Evolutionary conservation across 1,284 basidiomycete genomes (phyloP).

Genomic region (Cryptococcus sp.): DNA sequence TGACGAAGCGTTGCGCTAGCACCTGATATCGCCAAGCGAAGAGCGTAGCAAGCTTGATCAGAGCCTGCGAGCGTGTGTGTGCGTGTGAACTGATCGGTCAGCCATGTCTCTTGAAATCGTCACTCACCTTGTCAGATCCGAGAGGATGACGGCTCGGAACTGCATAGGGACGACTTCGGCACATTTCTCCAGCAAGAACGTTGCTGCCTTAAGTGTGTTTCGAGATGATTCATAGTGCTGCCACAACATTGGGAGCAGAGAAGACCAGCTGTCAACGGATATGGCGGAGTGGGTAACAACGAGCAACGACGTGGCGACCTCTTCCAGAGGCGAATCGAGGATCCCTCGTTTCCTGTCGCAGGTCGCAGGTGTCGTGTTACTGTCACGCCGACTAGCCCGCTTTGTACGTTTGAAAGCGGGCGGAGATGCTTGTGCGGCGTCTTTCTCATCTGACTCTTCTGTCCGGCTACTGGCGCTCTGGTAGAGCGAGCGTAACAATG

Average conservation of each 20-base stretch:
- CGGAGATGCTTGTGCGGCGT: too few relatives aligned
- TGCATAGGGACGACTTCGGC: slow-evolving; percentile 31
- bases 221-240: slow-evolving; percentile 15
- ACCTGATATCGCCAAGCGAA: slow-evolving; percentile 46
- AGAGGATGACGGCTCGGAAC: slow-evolving; percentile 22
- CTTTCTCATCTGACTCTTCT: too few relatives aligned
- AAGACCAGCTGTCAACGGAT: slow-evolving; percentile 32
- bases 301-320: slow-evolving; percentile 7
- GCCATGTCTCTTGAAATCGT: not conserved
- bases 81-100: slow-evolving; percentile 8
- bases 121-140: slow-evolving; percentile 30
- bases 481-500: too few relatives aligned
- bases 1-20: slow-evolving; percentile 33
- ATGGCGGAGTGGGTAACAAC: slow-evolving; percentile 36
- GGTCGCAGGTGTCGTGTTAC: too few relatives aligned
- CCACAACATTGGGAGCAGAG: slow-evolving; percentile 38
- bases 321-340: not conserved
- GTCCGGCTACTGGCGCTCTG: too few relatives aligned
- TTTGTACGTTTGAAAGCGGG: too few relatives aligned
- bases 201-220: slow-evolving; percentile 11
- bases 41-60: slow-evolving; percentile 33
- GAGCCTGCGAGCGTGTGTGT: slow-evolving; percentile 16
- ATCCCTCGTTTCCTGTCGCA: not conserved
- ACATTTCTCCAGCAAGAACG: slow-evolving; percentile 46
- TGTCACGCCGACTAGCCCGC: too few relatives aligned